Percentiles rank a stretch among this genome's conserved stretches.
Evolutionary conservation across 352 stramenopile genomes (phyloP).

Genomic region (Pythium aristosporum): DNA sequence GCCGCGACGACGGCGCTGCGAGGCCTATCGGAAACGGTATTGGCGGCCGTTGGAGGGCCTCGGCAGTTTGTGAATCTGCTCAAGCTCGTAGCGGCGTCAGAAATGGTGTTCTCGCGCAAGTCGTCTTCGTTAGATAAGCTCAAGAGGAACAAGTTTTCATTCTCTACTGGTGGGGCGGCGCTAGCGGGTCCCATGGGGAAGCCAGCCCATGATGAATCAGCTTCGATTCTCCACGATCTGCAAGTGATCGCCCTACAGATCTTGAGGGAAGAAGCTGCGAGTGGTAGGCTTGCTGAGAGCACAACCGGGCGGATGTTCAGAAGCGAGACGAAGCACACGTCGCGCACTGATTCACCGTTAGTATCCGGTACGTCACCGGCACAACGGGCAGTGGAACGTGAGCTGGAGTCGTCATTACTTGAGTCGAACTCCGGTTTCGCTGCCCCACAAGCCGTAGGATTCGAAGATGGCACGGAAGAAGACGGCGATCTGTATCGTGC

Average conservation of each 20-base stretch:
- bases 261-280: constrained; percentile 53
- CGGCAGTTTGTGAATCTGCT: constrained; percentile 78
- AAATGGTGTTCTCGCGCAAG: constrained; percentile 57
- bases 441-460: not conserved
- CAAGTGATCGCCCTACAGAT: constrained; percentile 54
- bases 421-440: not conserved
- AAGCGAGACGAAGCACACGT: not conserved
- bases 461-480: constrained; percentile 26
- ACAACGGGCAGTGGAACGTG: not conserved
- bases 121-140: constrained; percentile 6
- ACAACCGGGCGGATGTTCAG: constrained; percentile 18
- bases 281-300: constrained; percentile 28
- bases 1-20: not conserved
- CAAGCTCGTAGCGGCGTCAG: constrained; percentile 78
- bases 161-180: not conserved
- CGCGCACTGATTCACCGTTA: not conserved
- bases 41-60: constrained; percentile 59
- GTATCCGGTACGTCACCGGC: not conserved
- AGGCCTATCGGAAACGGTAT: constrained; percentile 32
- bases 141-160: constrained; percentile 6
- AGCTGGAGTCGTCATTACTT: not conserved
- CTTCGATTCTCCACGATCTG: constrained; percentile 51
- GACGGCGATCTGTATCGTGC: constrained; percentile 33
- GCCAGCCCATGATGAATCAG: constrained; percentile 25
- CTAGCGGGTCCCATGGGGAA: not conserved